These are phyloP conservation scores for Penicillium sp. DNA, from an alignment of 2,329 filamentous ascomycete genomes.

Conservation along the genomic window DNA sequence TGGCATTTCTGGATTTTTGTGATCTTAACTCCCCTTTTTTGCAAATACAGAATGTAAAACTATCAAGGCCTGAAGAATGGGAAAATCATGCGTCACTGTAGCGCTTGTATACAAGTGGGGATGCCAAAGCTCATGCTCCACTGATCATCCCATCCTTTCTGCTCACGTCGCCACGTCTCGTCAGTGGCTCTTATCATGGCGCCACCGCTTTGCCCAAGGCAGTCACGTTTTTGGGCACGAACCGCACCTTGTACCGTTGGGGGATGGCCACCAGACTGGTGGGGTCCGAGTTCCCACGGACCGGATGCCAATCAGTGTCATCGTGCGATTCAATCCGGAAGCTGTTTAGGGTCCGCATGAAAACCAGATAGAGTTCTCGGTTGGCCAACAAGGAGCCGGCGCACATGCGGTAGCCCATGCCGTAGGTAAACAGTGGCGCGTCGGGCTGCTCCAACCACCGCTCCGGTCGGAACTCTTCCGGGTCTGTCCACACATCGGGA, in stretches of 20 bases:
- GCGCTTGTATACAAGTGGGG: not conserved
- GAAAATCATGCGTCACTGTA: no score
- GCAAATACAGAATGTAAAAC: slow-evolving; percentile 15
- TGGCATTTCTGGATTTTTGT: not conserved
- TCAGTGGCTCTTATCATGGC: not conserved
- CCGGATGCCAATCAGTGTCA: slow-evolving; percentile 59
- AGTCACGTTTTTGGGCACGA: slow-evolving; percentile 55
- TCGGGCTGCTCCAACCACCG: slow-evolving; percentile 65
- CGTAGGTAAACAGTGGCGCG: slow-evolving; percentile 65
- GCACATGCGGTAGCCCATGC: slow-evolving; percentile 68
- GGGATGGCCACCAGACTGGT: slow-evolving; percentile 64
- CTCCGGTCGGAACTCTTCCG: slow-evolving; percentile 60
- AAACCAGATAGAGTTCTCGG: slow-evolving; percentile 64
- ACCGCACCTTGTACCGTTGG: slow-evolving; percentile 57
- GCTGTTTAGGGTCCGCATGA: slow-evolving; percentile 61
- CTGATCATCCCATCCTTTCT: not conserved
- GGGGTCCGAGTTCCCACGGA: slow-evolving; percentile 61
- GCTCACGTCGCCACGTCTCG: not conserved
- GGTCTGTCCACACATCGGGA: slow-evolving; percentile 58
- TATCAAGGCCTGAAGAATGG: not conserved
- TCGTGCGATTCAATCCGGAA: slow-evolving; percentile 60
- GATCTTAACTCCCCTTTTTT: not conserved
- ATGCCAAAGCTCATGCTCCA: not conserved
- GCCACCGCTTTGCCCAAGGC: not conserved
- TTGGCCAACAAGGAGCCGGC: slow-evolving; percentile 64